Base-by-base conservation (phyloP, 2,329 filamentous ascomycete genomes). In the Calonectria hongkongensis region DNA sequence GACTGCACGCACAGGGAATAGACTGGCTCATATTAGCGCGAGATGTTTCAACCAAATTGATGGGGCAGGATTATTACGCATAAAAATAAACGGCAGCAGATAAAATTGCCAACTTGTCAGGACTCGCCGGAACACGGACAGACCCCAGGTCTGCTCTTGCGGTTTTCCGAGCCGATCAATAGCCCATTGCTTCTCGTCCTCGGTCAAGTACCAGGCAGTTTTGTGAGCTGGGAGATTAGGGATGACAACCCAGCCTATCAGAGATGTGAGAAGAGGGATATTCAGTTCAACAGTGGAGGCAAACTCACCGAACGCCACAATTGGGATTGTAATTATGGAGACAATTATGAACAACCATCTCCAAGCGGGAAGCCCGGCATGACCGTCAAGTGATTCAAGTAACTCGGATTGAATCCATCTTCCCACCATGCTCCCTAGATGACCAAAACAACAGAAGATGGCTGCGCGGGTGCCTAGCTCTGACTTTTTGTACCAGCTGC, bases 321-420 rank as follows among this genome's bases (percentile, higher is more conserved):
- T 81, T 0, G 85, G 85, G 6, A 87, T 82, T 0, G 85, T 86
- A 75, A 85, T 84, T 10, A 84, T 79, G 0, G 84, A 84, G 0
- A 86, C 85, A 3, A 87, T 84, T 33, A 87, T 84, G 48, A 86
- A 87, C 33, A 87, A 84, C 82, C 85, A 82, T 69, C 84, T 79
- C 85, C 85, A 87, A 0, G 85, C 84, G 13, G 85, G 82, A 25
- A 87, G 75, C 1, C 82, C 81, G 15, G 77, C 75, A 9, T 45
- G 66, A 2, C 83, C 84, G 28, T 82, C 80, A 2, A 87, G 72
- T 7, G 81, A 81, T 15, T 81, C 71, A 51, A 87, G 73, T 28
- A 87, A 72, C 3, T 82, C 85, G 0, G 85, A 85, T 71, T 87
- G 85, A 28, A 87, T 87, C 85, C 85, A 87, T 1, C 85, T 84